These are phyloP conservation scores for Mikania micrantha DNA, from an alignment of 129 eudicot genomes.

Conservation along the genomic window DNA sequence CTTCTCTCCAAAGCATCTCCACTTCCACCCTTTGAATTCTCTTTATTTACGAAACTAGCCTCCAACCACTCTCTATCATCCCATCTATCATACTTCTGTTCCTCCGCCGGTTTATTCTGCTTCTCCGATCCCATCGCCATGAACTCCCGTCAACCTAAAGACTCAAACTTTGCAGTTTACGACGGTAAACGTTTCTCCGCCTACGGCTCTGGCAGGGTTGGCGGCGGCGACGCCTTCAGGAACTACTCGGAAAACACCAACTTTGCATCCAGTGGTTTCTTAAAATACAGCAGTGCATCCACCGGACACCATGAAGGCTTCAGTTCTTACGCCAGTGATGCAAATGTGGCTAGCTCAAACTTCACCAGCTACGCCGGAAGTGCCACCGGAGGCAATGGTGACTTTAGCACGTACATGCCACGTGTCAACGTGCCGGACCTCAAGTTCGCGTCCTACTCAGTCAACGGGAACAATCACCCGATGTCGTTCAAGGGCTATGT, in stretches of 20 bases:
- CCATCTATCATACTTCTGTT: slow-evolving; percentile 62
- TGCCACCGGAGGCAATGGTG: slow-evolving; percentile 67
- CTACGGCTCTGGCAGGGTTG: slow-evolving; percentile 41
- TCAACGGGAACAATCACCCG: slow-evolving; percentile 35
- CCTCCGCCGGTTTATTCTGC: slow-evolving; percentile 58
- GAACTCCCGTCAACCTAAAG: not conserved
- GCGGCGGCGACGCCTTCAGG: slow-evolving; percentile 55
- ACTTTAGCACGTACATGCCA: slow-evolving; percentile 44
- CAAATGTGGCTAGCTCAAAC: slow-evolving; percentile 57
- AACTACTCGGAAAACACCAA: slow-evolving; percentile 66
- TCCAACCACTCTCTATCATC: slow-evolving; percentile 43
- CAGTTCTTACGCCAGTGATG: slow-evolving; percentile 54
- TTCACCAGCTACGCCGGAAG: slow-evolving; percentile 55
- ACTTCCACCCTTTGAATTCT: slow-evolving; percentile 41
- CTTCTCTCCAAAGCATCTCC: slow-evolving; percentile 84
- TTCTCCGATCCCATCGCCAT: slow-evolving; percentile 19
- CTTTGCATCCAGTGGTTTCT: slow-evolving; percentile 51
- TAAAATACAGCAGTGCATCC: slow-evolving; percentile 54
- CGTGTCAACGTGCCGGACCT: slow-evolving; percentile 63
- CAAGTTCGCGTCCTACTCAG: slow-evolving; percentile 44
- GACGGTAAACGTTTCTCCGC: slow-evolving; percentile 37
- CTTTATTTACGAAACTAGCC: slow-evolving; percentile 53
- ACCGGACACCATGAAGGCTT: slow-evolving; percentile 55
- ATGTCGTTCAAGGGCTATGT: slow-evolving; percentile 49
- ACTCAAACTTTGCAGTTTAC: slow-evolving; percentile 50